Evolutionary conservation across 768 basidiomycete species (phyloP), one percentile per base, ranked within the genome.

Genomic region (Aureoboletus auriporus): DNA sequence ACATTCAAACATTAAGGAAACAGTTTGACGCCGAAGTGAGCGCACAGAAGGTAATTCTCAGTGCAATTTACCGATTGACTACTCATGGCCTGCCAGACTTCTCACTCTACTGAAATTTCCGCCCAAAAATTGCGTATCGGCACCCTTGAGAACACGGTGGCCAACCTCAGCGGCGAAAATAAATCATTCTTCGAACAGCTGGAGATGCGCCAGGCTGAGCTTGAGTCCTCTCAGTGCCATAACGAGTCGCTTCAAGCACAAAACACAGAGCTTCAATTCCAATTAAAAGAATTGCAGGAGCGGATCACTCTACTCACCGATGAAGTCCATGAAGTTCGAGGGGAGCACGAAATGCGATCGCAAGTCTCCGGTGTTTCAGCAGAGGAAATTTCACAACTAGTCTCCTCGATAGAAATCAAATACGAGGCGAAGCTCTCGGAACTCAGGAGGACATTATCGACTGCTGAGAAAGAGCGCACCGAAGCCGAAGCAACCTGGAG

Each of bases 401-500:
- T 95, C 13, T 79, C 84, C 14, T 81, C 86, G 13, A 75, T 85
- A 0, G 88, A 91, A 65, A 73, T 75, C 27, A 86, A 84, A 67
- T 86, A 89, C 55, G 93, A 95, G 62, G 68, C 77, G 3, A 86
- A 79, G 57, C 65, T 96, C 7, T 71, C 80, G 1, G 91, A 93
- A 56, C 65, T 95, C 55, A 80, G 79, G 53, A 73, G 75, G 52
- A 79, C 80, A 45, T 66, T 96, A 23, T 60, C 71, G 5, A 70
- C 71, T 8, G 65, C 84, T 17, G 95, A 97, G 70, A 82, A 78
- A 56, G 96, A 98, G 65, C 77, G 93, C 34, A 84, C 78, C 45
- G 93, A 95, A 42, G 78, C 79, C 28, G 95, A 98, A 59, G 85
- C 87, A 23, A 86, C 90, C 52, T 95, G 93, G 90, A 88, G 86